Percentiles rank a stretch among this genome's conserved stretches.
phyloP scores from a whole-genome alignment of 306 rosid genomes.

The Mucuna pruriens region DNA sequence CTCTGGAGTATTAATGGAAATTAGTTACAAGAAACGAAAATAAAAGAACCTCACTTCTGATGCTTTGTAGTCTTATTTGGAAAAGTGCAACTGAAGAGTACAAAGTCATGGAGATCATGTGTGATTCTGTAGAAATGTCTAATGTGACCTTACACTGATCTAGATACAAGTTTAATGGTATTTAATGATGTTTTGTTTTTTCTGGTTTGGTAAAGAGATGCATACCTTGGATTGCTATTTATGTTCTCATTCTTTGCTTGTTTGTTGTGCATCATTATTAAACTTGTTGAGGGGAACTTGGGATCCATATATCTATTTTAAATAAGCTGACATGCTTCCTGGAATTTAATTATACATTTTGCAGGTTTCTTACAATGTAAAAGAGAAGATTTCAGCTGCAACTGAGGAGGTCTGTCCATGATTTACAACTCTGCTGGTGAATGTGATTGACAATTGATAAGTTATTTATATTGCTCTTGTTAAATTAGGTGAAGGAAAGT shows the following conservation, averaged over 20 bases:
- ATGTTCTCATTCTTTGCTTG: constrained; percentile 12
- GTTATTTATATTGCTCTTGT: constrained; percentile 36
- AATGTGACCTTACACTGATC: constrained; percentile 12
- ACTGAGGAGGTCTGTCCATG: constrained; percentile 73
- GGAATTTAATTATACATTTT: constrained; percentile 29
- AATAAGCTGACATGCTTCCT: constrained; percentile 25
- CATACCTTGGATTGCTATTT: not conserved
- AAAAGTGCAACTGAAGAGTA: not conserved
- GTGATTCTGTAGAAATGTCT: constrained; percentile 7
- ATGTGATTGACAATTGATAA: constrained; percentile 21
- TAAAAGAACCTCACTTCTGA: not conserved
- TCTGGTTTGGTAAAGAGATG: not conserved
- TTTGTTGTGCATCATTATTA: constrained; percentile 5
- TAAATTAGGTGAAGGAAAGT: constrained; percentile 75
- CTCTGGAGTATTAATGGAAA: constrained; percentile 4
- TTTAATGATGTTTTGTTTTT: not conserved
- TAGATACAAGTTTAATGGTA: not conserved
- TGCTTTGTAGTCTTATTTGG: not conserved
- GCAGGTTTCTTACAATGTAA: constrained; percentile 82
- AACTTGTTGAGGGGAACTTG: constrained; percentile 12
- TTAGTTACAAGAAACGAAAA: not conserved
- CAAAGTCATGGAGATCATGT: constrained; percentile 28
- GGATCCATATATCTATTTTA: constrained; percentile 5
- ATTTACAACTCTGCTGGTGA: constrained; percentile 12
- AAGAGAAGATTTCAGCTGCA: constrained; percentile 86